These are phyloP conservation scores for Davidsoniella eucalypti DNA, from an alignment of 2,329 filamentous ascomycete species.

Conservation along the genomic window DNA sequence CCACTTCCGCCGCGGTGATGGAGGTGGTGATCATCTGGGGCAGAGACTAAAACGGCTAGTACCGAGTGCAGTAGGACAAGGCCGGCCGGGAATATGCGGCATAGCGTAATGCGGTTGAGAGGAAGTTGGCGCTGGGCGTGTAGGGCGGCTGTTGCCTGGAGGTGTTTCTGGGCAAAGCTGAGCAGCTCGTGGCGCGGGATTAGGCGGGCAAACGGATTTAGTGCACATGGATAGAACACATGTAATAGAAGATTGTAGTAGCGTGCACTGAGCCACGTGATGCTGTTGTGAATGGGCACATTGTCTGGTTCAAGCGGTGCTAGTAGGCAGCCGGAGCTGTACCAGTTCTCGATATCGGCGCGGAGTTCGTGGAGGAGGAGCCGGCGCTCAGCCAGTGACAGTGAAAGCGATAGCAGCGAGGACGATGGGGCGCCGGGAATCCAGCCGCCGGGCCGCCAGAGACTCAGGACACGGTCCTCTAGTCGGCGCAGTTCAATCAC, in stretches of 20 bases:
- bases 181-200: conserved; percentile 21
- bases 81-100: conserved; percentile 23
- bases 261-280: conserved; percentile 27
- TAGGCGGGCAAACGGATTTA: conserved; percentile 21
- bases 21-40: not conserved
- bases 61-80: conserved; percentile 23
- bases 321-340: conserved; percentile 28
- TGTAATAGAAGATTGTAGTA: conserved; percentile 29
- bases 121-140: conserved; percentile 24
- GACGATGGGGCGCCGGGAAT: not conserved
- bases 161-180: conserved; percentile 24
- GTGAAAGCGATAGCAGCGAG: not conserved
- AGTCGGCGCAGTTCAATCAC: conserved; percentile 28
- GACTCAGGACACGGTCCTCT: conserved; percentile 24
- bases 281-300: conserved; percentile 27
- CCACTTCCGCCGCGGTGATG: too few species aligned
- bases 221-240: conserved; percentile 26
- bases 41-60: not conserved
- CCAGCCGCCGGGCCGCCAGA: not conserved
- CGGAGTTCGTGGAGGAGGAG: conserved; percentile 21
- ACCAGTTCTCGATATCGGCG: conserved; percentile 29
- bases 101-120: conserved; percentile 26
- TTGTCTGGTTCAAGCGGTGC: conserved; percentile 27
- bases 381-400: conserved; percentile 20
- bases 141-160: conserved; percentile 14